A percentile compares a stretch with the other conserved stretches of the same genome.
Evolutionary conservation across 768 basidiomycete genomes (phyloP).

Genomic region (Boletus barrowsii): DNA sequence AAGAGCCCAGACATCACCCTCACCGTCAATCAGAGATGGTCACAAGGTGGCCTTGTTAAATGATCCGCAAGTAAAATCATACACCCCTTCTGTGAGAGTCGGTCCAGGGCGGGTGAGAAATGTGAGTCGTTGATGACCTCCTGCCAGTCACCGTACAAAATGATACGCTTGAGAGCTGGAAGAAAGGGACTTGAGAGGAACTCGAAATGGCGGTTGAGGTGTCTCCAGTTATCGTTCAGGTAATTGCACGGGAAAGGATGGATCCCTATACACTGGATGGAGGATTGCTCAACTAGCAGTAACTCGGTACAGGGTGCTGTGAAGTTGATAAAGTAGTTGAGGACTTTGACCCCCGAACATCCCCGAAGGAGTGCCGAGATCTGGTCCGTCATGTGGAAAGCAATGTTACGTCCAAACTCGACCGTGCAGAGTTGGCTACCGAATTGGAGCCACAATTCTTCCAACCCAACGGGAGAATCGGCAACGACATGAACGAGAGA

Average conservation of each 20-base stretch:
- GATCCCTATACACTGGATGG: slow-evolving; percentile 47
- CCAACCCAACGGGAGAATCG: slow-evolving; percentile 46
- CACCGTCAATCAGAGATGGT: slow-evolving; percentile 16
- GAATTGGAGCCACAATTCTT: slow-evolving; percentile 47
- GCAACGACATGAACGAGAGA: slow-evolving; percentile 49
- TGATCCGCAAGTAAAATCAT: slow-evolving; percentile 21
- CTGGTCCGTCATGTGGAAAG: slow-evolving; percentile 49
- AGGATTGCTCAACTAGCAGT: slow-evolving; percentile 24
- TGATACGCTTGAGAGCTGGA: slow-evolving; percentile 43
- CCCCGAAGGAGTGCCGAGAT: slow-evolving; percentile 44
- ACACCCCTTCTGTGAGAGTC: slow-evolving; percentile 35
- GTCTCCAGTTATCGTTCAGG: slow-evolving; percentile 33
- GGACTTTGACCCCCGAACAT: slow-evolving; percentile 44
- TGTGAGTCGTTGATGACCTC: slow-evolving; percentile 36
- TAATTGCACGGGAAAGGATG: slow-evolving; percentile 48
- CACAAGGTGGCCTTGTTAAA: slow-evolving; percentile 11
- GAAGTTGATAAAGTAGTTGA: slow-evolving; percentile 59
- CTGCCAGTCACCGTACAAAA: slow-evolving; percentile 56
- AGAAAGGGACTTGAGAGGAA: slow-evolving; percentile 40
- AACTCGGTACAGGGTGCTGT: slow-evolving; percentile 28
- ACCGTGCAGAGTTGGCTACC: slow-evolving; percentile 50
- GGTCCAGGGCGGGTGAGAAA: slow-evolving; percentile 32
- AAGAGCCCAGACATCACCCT: background rate
- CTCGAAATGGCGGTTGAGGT: slow-evolving; percentile 42
- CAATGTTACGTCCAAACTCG: slow-evolving; percentile 57